Percentiles rank a stretch among this genome's conserved stretches.
phyloP scores from a whole-genome alignment of 1,284 basidiomycete genomes.

The Apiotrichum porosum region DNA sequence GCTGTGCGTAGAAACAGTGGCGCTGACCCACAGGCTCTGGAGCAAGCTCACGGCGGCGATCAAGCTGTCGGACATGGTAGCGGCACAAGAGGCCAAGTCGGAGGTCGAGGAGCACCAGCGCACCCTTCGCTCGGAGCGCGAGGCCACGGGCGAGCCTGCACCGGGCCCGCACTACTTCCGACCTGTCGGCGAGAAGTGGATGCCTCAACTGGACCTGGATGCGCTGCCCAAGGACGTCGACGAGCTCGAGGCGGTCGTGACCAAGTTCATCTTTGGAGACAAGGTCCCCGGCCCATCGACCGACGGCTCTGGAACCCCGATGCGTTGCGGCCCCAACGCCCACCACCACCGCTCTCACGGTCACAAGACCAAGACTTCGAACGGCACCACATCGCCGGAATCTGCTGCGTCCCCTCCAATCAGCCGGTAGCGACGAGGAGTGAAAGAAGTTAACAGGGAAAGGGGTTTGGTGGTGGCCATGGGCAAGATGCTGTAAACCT shows the following conservation, averaged over 20 bases:
- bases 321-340: neutral
- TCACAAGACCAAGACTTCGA: too few species aligned
- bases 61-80: slow-evolving; percentile 81
- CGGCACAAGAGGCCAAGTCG: slow-evolving; percentile 84
- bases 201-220: slow-evolving; percentile 61
- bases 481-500: too few species aligned
- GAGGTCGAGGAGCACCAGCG: slow-evolving; percentile 89
- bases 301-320: slow-evolving; percentile 4
- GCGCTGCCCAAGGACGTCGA: slow-evolving; percentile 64
- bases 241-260: slow-evolving; percentile 59
- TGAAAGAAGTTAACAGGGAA: too few species aligned
- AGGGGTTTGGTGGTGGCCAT: too few species aligned
- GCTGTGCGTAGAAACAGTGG: neutral
- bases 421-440: too few species aligned
- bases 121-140: slow-evolving; percentile 68
- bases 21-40: slow-evolving; percentile 71
- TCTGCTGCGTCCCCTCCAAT: too few species aligned
- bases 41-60: slow-evolving; percentile 80
- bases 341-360: too few species aligned
- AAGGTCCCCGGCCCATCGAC: slow-evolving; percentile 21
- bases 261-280: slow-evolving; percentile 58
- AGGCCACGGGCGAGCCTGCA: slow-evolving; percentile 58
- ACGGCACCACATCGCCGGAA: too few species aligned
- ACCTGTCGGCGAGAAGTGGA: slow-evolving; percentile 65
- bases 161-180: slow-evolving; percentile 78